These are phyloP conservation scores for Colletotrichum aenigma DNA, from an alignment of 2,329 filamentous ascomycete species.

Conservation along the genomic window DNA sequence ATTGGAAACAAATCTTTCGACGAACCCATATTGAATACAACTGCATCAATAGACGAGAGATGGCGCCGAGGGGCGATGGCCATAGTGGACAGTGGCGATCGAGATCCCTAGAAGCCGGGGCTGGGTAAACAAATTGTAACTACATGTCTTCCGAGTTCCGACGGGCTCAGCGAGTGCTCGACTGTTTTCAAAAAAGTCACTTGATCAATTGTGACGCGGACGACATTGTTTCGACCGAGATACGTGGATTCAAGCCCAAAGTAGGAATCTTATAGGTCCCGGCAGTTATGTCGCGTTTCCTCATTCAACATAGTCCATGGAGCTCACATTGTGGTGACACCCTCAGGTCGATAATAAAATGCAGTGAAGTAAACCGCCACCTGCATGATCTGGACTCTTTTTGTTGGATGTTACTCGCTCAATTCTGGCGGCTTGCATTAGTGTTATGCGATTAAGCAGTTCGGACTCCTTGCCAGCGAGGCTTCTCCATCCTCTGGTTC, in stretches of 20 bases:
- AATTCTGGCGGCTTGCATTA: not conserved
- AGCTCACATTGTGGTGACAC: rapidly evolving
- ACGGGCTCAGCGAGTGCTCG: no score
- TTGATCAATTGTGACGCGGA: no score
- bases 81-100: not conserved
- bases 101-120: not conserved
- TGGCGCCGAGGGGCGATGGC: not conserved
- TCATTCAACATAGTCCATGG: not conserved
- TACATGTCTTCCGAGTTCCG: no score
- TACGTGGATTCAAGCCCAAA: no score
- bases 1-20: not conserved
- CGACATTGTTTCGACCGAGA: no score
- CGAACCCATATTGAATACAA: not conserved
- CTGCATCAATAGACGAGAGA: not conserved
- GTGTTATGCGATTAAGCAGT: not conserved
- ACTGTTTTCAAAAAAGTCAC: no score
- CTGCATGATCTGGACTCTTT: not conserved
- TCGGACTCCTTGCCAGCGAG: rapidly evolving
- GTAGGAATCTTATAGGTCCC: no score
- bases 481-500: rapidly evolving
- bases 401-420: not conserved
- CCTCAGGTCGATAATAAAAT: not conserved
- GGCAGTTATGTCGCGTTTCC: no score
- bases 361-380: not conserved
- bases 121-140: no score